A percentile compares a stretch with the other conserved stretches of the same genome.
Evolutionary conservation across 2,329 filamentous ascomycete species (phyloP).

Genomic region (Arthrobotrys entomopaga): DNA sequence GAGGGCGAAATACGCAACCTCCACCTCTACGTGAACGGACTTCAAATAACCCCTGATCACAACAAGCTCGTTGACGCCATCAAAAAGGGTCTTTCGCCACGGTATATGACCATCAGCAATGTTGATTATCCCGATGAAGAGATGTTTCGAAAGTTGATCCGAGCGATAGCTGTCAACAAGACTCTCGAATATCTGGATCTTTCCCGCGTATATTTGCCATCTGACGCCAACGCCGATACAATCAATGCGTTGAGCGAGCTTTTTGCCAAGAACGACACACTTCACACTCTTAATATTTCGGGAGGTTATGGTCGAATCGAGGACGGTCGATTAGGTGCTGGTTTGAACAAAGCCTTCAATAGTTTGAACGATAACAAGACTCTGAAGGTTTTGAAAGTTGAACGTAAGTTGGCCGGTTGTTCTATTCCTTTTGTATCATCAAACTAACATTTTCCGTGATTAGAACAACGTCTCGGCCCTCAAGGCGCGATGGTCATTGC

Average conservation of each 20-base stretch:
- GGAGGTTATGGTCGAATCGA: slow-evolving; percentile 78
- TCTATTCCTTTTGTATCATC: background rate
- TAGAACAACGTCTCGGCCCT: slow-evolving; percentile 73
- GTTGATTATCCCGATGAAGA: slow-evolving; percentile 75
- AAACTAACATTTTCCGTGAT: slow-evolving; percentile 25
- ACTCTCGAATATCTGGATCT: slow-evolving; percentile 74
- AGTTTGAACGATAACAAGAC: slow-evolving; percentile 73
- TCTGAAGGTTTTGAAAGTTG: slow-evolving; percentile 72
- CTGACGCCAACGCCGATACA: slow-evolving; percentile 74
- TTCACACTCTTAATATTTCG: slow-evolving; percentile 75
- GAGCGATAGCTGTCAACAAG: slow-evolving; percentile 71
- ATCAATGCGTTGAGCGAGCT: slow-evolving; percentile 72
- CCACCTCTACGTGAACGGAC: slow-evolving; percentile 68
- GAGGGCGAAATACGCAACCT: slow-evolving; percentile 69
- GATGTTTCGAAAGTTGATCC: slow-evolving; percentile 72
- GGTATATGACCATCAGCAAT: slow-evolving; percentile 73
- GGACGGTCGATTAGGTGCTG: slow-evolving; percentile 74
- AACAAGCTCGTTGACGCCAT: slow-evolving; percentile 68
- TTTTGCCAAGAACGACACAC: slow-evolving; percentile 74
- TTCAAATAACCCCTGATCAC: slow-evolving; percentile 61
- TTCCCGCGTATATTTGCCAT: slow-evolving; percentile 75
- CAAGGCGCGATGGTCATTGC: slow-evolving; percentile 76
- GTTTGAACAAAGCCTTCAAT: slow-evolving; percentile 73
- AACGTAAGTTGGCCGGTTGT: slow-evolving; percentile 61
- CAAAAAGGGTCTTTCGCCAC: slow-evolving; percentile 68